phyloP scores from a whole-genome alignment of 768 basidiomycete genomes.

The Trichaptum fuscoviolaceum region DNA sequence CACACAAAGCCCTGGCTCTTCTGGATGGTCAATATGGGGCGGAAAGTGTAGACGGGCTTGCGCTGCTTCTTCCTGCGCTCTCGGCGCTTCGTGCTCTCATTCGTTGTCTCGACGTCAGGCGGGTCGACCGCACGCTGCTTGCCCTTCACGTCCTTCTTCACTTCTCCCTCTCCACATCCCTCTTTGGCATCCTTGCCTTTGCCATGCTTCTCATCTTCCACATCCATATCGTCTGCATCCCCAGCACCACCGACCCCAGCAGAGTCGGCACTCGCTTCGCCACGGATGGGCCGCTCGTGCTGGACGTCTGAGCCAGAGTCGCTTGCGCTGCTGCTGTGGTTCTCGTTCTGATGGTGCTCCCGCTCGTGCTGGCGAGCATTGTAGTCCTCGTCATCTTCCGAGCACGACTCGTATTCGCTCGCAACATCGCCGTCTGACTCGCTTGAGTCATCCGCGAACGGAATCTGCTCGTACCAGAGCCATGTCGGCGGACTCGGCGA shows the following conservation, averaged over 20 bases:
- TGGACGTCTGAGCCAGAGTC: conserved; percentile 19
- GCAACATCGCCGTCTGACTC: conserved; percentile 52
- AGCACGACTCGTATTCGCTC: conserved; percentile 55
- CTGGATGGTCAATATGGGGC: conserved; percentile 84
- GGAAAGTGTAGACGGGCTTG: conserved; percentile 53
- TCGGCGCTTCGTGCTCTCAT: conserved; percentile 33
- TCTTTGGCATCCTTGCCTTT: conserved; percentile 28
- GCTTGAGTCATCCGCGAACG: conserved; percentile 46
- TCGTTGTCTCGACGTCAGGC: conserved; percentile 40
- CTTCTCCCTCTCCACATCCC: conserved; percentile 33
- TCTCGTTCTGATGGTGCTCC: conserved; percentile 15
- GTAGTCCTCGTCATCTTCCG: conserved; percentile 73
- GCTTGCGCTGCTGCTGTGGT: conserved; percentile 9
- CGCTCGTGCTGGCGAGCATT: conserved; percentile 20
- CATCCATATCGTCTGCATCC: conserved; percentile 45
- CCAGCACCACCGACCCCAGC: conserved; percentile 15
- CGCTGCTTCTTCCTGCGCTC: conserved; percentile 51
- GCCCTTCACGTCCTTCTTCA: conserved; percentile 65
- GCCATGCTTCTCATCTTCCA: conserved; percentile 39
- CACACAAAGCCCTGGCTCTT: conserved; percentile 86
- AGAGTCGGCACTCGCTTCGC: conserved; percentile 26
- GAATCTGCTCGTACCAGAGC: conserved; percentile 90
- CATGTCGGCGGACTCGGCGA: conserved; percentile 82
- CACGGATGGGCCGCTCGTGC: conserved; percentile 23
- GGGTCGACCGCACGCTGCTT: conserved; percentile 76